Evolutionary conservation across 257 asterid genomes (phyloP).

Genomic region (Nicotiana noctiflora): DNA sequence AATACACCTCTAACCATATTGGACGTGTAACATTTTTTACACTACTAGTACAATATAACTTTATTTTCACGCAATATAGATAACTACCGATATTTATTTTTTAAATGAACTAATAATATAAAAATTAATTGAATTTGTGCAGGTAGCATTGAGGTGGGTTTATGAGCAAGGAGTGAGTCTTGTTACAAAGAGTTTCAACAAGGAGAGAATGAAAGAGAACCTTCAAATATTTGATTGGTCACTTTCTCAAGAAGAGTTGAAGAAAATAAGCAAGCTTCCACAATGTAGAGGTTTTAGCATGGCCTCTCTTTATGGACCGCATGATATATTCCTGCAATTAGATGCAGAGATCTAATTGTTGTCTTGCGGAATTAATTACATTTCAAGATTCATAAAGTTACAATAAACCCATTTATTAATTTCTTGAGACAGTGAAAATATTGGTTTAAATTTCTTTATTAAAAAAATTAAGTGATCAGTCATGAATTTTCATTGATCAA

Average conservation of each 20-base stretch:
- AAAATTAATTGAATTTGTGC: background rate
- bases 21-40: too few species aligned
- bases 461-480: background rate
- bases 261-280: constrained; percentile 34
- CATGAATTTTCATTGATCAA: too few species aligned
- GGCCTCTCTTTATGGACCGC: constrained; percentile 35
- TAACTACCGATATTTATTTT: too few species aligned
- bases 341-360: constrained; percentile 33
- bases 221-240: constrained; percentile 47
- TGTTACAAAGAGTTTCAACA: constrained; percentile 51
- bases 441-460: too few species aligned
- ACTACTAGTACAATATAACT: too few species aligned
- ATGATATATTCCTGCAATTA: constrained; percentile 33
- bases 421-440: background rate
- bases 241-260: constrained; percentile 25
- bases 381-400: background rate
- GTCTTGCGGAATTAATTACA: background rate
- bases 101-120: too few species aligned
- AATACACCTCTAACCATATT: too few species aligned
- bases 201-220: constrained; percentile 51
- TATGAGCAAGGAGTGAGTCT: constrained; percentile 51
- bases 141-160: constrained; percentile 58
- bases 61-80: too few species aligned
- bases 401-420: background rate
- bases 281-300: constrained; percentile 33